Conservation (phyloP, 768 basidiomycete species). For the Lepiota brunneoincarnata region DNA sequence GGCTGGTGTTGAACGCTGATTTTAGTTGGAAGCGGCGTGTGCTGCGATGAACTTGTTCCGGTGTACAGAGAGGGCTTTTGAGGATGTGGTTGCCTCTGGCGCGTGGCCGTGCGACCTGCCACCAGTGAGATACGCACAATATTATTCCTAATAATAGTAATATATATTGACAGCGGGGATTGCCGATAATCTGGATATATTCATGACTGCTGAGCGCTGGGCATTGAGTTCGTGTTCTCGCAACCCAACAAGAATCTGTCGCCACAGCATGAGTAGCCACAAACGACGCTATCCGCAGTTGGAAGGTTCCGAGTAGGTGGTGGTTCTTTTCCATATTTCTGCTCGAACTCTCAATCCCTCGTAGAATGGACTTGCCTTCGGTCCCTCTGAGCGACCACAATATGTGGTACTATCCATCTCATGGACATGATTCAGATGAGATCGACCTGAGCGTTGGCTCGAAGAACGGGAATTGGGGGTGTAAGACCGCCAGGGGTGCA, state of each 20-base stretch:
- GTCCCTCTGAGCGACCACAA: constrained; percentile 66
- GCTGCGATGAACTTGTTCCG: constrained; percentile 53
- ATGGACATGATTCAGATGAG: constrained; percentile 67
- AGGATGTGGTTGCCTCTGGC: constrained; percentile 38
- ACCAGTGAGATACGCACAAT: constrained; percentile 29
- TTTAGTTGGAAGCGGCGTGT: constrained; percentile 46
- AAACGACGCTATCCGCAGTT: constrained; percentile 7
- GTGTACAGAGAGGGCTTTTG: constrained; percentile 47
- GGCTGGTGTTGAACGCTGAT: background rate
- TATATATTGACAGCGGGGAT: constrained; percentile 14
- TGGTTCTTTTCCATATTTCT: constrained; percentile 4
- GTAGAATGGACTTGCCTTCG: constrained; percentile 9
- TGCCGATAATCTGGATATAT: constrained; percentile 13
- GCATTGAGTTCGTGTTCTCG: background rate
- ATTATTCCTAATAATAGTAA: constrained; percentile 23
- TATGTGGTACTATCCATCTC: constrained; percentile 83
- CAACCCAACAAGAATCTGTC: background rate
- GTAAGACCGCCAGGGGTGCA: constrained; percentile 70
- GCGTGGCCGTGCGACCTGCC: constrained; percentile 53
- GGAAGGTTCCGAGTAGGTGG: constrained; percentile 7
- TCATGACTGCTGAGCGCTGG: background rate
- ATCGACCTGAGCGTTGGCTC: constrained; percentile 45
- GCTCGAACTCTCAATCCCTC: background rate
- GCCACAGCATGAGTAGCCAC: constrained; percentile 1
- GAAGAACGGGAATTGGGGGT: constrained; percentile 79